These are phyloP conservation scores for Salix suchowensis DNA, from an alignment of 345 rosid genomes.

Conservation along the genomic window DNA sequence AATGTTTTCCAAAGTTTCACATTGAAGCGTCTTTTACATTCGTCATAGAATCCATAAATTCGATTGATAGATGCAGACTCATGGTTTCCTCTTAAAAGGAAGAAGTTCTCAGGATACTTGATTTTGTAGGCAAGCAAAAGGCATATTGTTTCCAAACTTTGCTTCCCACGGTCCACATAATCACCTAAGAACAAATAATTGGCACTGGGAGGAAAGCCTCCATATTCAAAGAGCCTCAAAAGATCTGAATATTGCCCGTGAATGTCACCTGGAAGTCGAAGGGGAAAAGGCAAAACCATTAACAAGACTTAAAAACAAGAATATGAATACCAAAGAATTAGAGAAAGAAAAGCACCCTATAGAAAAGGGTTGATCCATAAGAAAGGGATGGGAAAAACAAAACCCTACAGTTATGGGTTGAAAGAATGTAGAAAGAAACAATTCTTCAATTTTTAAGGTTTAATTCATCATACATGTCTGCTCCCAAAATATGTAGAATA, in stretches of 20 bases:
- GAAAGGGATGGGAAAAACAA: background rate
- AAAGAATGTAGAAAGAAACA: background rate
- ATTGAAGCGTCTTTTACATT: slow-evolving; percentile 82
- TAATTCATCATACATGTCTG: background rate
- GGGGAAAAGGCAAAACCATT: background rate
- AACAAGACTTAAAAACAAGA: slow-evolving; percentile 2
- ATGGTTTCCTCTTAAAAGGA: slow-evolving; percentile 80
- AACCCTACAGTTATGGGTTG: background rate
- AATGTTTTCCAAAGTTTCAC: slow-evolving; percentile 76
- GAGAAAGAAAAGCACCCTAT: background rate
- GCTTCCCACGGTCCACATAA: slow-evolving; percentile 97
- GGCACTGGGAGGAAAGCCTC: slow-evolving; percentile 81
- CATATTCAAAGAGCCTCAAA: slow-evolving; percentile 83
- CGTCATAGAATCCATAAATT: slow-evolving; percentile 89
- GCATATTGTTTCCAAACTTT: slow-evolving; percentile 91
- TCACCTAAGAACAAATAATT: slow-evolving; percentile 87
- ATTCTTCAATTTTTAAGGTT: background rate
- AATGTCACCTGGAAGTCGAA: slow-evolving; percentile 65
- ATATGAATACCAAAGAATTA: background rate
- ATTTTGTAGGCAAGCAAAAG: slow-evolving; percentile 85
- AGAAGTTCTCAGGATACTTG: slow-evolving; percentile 85
- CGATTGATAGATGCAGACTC: slow-evolving; percentile 88
- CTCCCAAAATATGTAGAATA: background rate
- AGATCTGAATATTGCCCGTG: slow-evolving; percentile 88
- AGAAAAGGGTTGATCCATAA: background rate